These are phyloP conservation scores for Penicillium nucicola DNA, from an alignment of 495 filamentous ascomycete genomes.

Conservation along the genomic window DNA sequence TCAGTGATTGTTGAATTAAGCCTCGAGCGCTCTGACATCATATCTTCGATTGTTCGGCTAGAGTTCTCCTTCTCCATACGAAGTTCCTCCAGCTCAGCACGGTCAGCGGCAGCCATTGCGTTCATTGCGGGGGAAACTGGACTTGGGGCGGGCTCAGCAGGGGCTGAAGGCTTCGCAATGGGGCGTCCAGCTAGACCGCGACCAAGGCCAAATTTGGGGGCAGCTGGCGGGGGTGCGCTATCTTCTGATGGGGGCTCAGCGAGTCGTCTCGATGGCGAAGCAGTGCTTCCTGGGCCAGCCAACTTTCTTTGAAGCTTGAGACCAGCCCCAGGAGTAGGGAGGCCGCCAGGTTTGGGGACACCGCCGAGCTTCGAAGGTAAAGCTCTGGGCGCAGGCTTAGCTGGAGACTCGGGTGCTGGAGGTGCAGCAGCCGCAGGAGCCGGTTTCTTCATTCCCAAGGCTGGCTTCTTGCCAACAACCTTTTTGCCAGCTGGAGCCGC, in stretches of 20 bases:
- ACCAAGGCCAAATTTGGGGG: slow-evolving; percentile 65
- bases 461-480: slow-evolving; percentile 49
- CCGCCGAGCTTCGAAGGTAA: slow-evolving; percentile 61
- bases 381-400: slow-evolving; percentile 58
- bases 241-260: slow-evolving; percentile 53
- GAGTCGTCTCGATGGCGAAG: slow-evolving; percentile 63
- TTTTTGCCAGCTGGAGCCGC: slow-evolving; percentile 46
- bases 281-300: slow-evolving; percentile 53
- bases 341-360: slow-evolving; percentile 61
- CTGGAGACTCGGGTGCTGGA: slow-evolving; percentile 47
- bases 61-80: slow-evolving; percentile 78
- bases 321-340: slow-evolving; percentile 56
- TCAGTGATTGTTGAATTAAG: slow-evolving; percentile 78
- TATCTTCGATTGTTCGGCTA: slow-evolving; percentile 66
- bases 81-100: slow-evolving; percentile 86
- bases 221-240: slow-evolving; percentile 50
- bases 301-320: slow-evolving; percentile 70
- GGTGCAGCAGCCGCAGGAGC: slow-evolving; percentile 55
- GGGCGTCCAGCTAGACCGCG: slow-evolving; percentile 82
- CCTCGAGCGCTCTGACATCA: slow-evolving; percentile 69
- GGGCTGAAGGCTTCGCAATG: slow-evolving; percentile 69
- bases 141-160: slow-evolving; percentile 35
- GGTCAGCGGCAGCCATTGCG: slow-evolving; percentile 68
- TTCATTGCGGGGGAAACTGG: slow-evolving; percentile 51
- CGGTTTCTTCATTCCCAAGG: slow-evolving; percentile 50